These are phyloP conservation scores for Lophiotrema nucula DNA, from an alignment of 495 filamentous ascomycete genomes.

Conservation along the genomic window DNA sequence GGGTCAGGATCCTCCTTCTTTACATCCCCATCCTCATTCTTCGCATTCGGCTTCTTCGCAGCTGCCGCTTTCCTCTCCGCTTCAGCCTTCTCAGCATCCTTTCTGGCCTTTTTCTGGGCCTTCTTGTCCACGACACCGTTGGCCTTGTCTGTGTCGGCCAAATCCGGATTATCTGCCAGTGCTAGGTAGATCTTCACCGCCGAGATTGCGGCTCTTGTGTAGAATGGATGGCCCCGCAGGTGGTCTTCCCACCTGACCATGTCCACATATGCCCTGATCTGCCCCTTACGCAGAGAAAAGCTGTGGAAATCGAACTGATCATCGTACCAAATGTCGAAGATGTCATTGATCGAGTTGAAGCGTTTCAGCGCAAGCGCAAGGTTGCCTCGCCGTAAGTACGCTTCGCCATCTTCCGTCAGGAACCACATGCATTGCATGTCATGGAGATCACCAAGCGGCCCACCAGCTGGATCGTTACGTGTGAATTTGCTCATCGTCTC, in stretches of 20 bases:
- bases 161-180: slow-evolving; percentile 72
- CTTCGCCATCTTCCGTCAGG: slow-evolving; percentile 89
- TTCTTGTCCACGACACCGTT: slow-evolving; percentile 81
- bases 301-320: slow-evolving; percentile 99
- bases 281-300: slow-evolving; percentile 92
- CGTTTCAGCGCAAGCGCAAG: slow-evolving; percentile 86
- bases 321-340: slow-evolving; percentile 96
- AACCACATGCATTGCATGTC: slow-evolving; percentile 99
- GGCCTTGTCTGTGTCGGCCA: slow-evolving; percentile 57
- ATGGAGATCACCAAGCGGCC: slow-evolving; percentile 83
- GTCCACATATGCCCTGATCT: slow-evolving; percentile 90
- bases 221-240: slow-evolving; percentile 89
- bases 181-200: slow-evolving; percentile 78
- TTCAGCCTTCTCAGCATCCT: slow-evolving; percentile 82
- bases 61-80: slow-evolving; percentile 77
- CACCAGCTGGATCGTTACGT: slow-evolving; percentile 81
- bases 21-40: slow-evolving; percentile 49
- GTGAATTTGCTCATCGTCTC: slow-evolving; percentile 95
- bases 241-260: slow-evolving; percentile 96
- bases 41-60: slow-evolving; percentile 50
- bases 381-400: slow-evolving; percentile 79
- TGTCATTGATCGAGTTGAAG: slow-evolving; percentile 79
- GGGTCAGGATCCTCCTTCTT: slow-evolving; percentile 90
- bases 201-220: slow-evolving; percentile 76
- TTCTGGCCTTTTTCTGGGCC: slow-evolving; percentile 90